These are phyloP conservation scores for Nemania serpens DNA, from an alignment of 2,329 filamentous ascomycete genomes.

Conservation along the genomic window DNA sequence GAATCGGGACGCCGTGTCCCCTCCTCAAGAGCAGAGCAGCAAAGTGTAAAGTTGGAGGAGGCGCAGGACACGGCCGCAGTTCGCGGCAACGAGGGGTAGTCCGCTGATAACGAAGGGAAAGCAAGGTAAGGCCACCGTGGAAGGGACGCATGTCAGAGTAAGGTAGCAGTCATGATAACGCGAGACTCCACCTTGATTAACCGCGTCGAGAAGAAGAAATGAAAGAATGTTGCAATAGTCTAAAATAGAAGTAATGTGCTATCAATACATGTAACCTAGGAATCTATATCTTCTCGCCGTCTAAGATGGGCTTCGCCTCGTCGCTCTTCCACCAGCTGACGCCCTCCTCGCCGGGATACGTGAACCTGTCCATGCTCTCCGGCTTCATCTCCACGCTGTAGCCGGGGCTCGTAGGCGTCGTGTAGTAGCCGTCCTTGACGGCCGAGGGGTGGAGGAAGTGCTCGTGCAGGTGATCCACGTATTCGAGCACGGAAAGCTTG, in stretches of 20 bases:
- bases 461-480: conserved; percentile 91
- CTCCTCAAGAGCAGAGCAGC: too few species aligned
- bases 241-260: not conserved
- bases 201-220: too few species aligned
- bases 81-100: conserved; percentile 1
- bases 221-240: too few species aligned
- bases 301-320: conserved; percentile 75
- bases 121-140: too few species aligned
- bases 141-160: too few species aligned
- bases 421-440: conserved; percentile 85
- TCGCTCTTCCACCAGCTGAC: conserved; percentile 87
- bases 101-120: not conserved
- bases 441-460: conserved; percentile 83
- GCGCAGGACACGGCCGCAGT: conserved; percentile 6
- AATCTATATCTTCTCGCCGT: conserved; percentile 59
- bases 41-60: too few species aligned
- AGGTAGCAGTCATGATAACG: too few species aligned
- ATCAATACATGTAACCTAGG: not conserved
- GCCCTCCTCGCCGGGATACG: conserved; percentile 75
- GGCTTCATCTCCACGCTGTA: conserved; percentile 95
- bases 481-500: conserved; percentile 82
- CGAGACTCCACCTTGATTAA: too few species aligned
- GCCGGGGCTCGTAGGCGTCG: conserved; percentile 79
- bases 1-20: too few species aligned
- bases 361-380: conserved; percentile 80